Base-by-base conservation (phyloP, 768 basidiomycete genomes). In the Kwoniella dendrophila region DNA sequence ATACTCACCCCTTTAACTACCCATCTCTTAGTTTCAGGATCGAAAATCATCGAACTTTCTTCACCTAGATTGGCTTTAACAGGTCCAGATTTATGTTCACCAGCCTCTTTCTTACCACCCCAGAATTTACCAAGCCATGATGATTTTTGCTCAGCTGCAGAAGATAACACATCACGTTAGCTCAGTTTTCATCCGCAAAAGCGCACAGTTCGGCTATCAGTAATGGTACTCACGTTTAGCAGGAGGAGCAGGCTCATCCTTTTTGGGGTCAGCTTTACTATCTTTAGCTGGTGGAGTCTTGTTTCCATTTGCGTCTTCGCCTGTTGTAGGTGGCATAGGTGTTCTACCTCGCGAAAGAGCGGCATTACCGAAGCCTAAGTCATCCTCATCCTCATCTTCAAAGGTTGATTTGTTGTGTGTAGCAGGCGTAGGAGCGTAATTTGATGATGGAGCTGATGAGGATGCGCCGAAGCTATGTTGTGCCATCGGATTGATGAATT, bases 11-110 rank as follows among this genome's bases (percentile, higher is more conserved):
- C 92, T 80, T 89, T 94, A 78, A 96, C 93, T 27, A 99, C 87
- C 96, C 96, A 99, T 64, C 89, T 86, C 77, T 94, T 93, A 62
- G 88, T 84, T n/a, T 96, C 92, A 71, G 89, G 87, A 75, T 99
- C 96, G 75, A 90, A 99, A 72, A 91, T 89, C 81, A 98, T 95
- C 27, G 86, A 82, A 27, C 82, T 92, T 75, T 93, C 86, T 68
- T 98, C 92, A 7, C 96, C 96, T 26, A 99, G 85, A 69, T 88
- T 98, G 20, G 95, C 96, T 74, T 87, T 90, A 59, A 95, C 81
- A 2, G 95, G 93, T 8, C 84, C 90, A 10, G 71, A 64, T 5
- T 82, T 67, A n/a, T 34, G 24, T 16, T 88, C 87, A 18, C 83
- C 80, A 7, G n/a, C n/a, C n/a, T 78, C 78, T 51, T 86, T 86